Base-by-base conservation (phyloP, 805 yeast species). In the Metschnikowia koreensis region DNA sequence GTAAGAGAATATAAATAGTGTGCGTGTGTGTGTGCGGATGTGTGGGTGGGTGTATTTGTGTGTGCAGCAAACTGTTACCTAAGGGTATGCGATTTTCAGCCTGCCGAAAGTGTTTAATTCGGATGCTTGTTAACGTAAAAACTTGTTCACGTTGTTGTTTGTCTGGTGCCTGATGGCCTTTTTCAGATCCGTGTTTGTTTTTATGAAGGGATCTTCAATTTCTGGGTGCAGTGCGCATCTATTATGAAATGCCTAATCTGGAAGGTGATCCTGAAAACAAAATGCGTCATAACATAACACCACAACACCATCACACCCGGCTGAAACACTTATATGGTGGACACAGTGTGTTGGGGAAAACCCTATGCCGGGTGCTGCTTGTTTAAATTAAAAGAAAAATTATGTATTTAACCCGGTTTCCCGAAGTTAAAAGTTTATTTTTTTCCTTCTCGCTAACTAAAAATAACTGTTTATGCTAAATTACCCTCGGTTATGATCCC, bases 171-270 rank as follows among this genome's bases (percentile, higher is more conserved):
- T 47, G 41, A 7, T 26, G 34, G 17, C 29, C 6, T 10, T 27
- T 44, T 44, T 43, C 42, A 40, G 48, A 49, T 40, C 46, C 46
- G 48, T 44, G 52, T 44, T 48, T 49, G 52, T 49, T 44, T 48
- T 40, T n/a, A 29, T 27, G 13, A 36, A 27, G 38, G 45, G 52
- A 44, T 44, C 48, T 28, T 15, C 29, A 31, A 22, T 10, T n/a
- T n/a, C 45, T 13, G 41, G n/a, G 38, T 49, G 52, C 52, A 49
- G 52, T 44, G 48, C 52, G 48, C 48, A 44, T 49, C 33, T 44
- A 49, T 49, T 49, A 34, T 49, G 52, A 44, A 38, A 15, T 44
- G 48, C 52, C 52, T 16, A 37, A 41, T 48, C 11, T 34, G 52
- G 47, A 43, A 44, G 43, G 45, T 36, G 48, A 28, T 41, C 43